Base-by-base conservation (phyloP, 106 monocot genomes). In the Triglochin maritima region DNA sequence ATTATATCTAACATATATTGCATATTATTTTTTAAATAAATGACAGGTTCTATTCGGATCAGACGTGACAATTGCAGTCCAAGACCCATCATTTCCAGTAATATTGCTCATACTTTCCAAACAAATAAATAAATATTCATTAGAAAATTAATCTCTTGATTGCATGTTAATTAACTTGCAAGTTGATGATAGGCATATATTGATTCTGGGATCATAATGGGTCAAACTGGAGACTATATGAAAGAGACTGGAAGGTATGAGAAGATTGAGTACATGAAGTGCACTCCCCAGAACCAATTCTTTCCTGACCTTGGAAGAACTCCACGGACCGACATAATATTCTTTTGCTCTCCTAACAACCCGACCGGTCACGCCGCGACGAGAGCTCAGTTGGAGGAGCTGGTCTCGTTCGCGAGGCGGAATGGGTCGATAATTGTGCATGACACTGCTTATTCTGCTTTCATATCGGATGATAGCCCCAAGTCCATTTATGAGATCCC, bases 81-180 rank as follows among this genome's bases (percentile, higher is more conserved):
- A 90, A 69, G 95, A 95, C 17, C 95, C 95, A 4, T 83, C 95
- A 0, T 95, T 90, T 71, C 95, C 95, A 74, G 94, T 94, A 53
- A 76, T 55, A 4, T n/a, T n/a, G n/a, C n/a, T 9, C 58, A 44
- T 5, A 29, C 29, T 29, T 29, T 29, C 29, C 29, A 29, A 0
- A 29, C 29, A 29, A 0, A 29, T 1, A 29, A 29, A 29, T n/a
- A n/a, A n/a, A n/a, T n/a, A 29, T 29, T 29, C 29, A 29, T 29
- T 29, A 0, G 29, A 29, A 29, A 29, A 0, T 29, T 29, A 29
- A 29, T 29, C 29, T 29, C 29, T 29, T 29, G 29, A 29, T 29
- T 29, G 0, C 29, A 29, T 29, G 29, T 29, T 29, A 29, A 29
- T 29, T 29, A 29, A 0, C 29, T 29, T 29, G 29, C 29, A 29